Percentiles rank a stretch among this genome's conserved stretches.
Conservation (phyloP, 768 basidiomycete species). For the Saitozyma sp. region DNA sequence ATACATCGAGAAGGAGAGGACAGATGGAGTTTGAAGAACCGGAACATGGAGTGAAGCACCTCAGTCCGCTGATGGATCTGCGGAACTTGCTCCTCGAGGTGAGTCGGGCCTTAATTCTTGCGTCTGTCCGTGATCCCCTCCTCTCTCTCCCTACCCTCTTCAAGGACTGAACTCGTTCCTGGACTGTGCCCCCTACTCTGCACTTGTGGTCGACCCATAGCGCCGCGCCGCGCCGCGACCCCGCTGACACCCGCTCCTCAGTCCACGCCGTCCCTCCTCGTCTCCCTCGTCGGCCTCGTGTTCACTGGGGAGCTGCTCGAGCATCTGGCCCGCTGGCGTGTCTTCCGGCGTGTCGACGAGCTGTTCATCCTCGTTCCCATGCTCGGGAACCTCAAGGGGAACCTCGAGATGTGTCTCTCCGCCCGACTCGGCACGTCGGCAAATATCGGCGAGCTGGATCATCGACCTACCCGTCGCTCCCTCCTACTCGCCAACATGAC, state of each 20-base stretch:
- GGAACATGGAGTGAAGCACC: background rate
- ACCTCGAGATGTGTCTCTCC: conserved; percentile 97
- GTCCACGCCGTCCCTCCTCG: conserved; percentile 82
- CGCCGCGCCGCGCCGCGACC: background rate
- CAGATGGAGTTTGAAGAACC: background rate
- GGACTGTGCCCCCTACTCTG: too few relatives aligned
- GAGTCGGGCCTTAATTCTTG: conserved; percentile 2
- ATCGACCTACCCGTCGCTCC: conserved; percentile 61
- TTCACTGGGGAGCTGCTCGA: conserved; percentile 90
- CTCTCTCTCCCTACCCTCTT: too few relatives aligned
- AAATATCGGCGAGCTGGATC: conserved; percentile 88
- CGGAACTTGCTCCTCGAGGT: conserved; percentile 47
- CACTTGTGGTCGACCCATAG: too few relatives aligned
- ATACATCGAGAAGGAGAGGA: too few relatives aligned
- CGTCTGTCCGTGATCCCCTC: too few relatives aligned
- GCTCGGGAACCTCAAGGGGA: conserved; percentile 85
- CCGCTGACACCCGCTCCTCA: conserved; percentile 53
- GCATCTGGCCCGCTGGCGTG: conserved; percentile 85
- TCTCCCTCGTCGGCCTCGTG: conserved; percentile 78
- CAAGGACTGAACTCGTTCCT: too few relatives aligned
- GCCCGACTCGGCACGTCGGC: conserved; percentile 90
- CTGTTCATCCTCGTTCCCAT: conserved; percentile 96
- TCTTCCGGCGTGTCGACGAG: conserved; percentile 87
- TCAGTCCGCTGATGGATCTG: conserved; percentile 26
- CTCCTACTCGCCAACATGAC: conserved; percentile 80